A percentile compares a stretch with the other conserved stretches of the same genome.
Conservation (phyloP, 2,329 filamentous ascomycete genomes). For the Helminthosporium solani region DNA sequence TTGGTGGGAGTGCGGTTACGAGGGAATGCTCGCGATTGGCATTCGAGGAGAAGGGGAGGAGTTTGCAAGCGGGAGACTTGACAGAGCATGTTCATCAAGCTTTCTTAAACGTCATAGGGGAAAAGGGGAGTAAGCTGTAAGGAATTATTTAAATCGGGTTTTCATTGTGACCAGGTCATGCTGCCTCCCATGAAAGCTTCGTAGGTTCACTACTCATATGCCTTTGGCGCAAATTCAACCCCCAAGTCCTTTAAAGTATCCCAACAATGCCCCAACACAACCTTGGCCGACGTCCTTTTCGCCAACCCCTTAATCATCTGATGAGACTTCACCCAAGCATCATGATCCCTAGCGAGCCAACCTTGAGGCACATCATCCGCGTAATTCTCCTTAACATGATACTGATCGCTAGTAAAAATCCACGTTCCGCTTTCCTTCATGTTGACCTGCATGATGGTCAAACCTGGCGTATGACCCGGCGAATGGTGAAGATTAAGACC, state of each 20-base stretch:
- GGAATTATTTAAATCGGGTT: no score
- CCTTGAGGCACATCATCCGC: constrained; percentile 38
- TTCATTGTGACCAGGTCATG: no score
- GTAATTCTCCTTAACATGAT: constrained; percentile 42
- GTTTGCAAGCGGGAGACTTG: constrained; percentile 88
- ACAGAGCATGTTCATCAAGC: constrained; percentile 85
- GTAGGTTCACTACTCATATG: constrained; percentile 18
- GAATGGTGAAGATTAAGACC: constrained; percentile 38
- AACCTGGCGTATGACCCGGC: constrained; percentile 41
- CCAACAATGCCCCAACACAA: constrained; percentile 34
- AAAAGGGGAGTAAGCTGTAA: constrained; percentile 43
- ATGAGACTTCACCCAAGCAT: constrained; percentile 36
- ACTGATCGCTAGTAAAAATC: constrained; percentile 43
- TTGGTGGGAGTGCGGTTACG: constrained; percentile 83
- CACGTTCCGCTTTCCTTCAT: constrained; percentile 36
- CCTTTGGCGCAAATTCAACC: constrained; percentile 26
- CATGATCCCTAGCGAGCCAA: constrained; percentile 42
- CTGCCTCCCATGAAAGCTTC: not conserved
- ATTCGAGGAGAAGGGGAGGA: constrained; percentile 80
- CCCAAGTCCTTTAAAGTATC: constrained; percentile 26
- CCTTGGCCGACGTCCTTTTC: constrained; percentile 27
- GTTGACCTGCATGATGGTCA: constrained; percentile 42
- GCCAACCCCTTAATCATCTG: constrained; percentile 32
- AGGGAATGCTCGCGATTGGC: constrained; percentile 87
- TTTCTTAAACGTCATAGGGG: constrained; percentile 78